Conservation (phyloP, 257 asterid genomes). For the Plantago elongata region DNA sequence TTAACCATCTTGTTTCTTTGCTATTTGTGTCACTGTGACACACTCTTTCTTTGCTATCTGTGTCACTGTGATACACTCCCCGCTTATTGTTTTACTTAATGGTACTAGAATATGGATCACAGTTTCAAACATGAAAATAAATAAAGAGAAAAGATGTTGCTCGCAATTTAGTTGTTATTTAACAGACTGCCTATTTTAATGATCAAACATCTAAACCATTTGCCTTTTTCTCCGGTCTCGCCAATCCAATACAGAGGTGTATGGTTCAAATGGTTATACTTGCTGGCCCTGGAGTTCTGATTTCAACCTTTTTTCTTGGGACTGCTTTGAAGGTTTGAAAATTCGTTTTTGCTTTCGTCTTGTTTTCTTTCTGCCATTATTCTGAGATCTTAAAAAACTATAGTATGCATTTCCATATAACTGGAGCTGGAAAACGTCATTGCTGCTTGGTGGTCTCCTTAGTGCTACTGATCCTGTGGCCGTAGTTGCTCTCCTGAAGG, state of each 20-base stretch:
- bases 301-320: slow-evolving; percentile 88
- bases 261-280: slow-evolving; percentile 78
- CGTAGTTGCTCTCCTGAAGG: slow-evolving; percentile 93
- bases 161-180: slow-evolving; percentile 11
- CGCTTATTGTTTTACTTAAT: no score
- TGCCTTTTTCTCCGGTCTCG: slow-evolving; percentile 7
- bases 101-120: no score
- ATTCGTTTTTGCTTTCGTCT: slow-evolving; percentile 19
- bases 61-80: no score
- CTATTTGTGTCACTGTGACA: no score
- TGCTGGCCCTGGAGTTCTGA: slow-evolving; percentile 97
- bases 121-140: no score
- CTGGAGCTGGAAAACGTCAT: slow-evolving; percentile 93
- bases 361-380: slow-evolving; percentile 16
- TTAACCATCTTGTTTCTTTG: no score
- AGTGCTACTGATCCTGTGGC: slow-evolving; percentile 99
- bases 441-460: slow-evolving; percentile 94
- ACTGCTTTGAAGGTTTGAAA: slow-evolving; percentile 69
- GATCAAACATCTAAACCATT: slow-evolving; percentile 14
- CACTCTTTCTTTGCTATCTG: no score
- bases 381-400: slow-evolving; percentile 31
- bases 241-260: slow-evolving; percentile 59
- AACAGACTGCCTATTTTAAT: slow-evolving; percentile 8
- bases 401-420: slow-evolving; percentile 81
- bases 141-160: background rate